phyloP scores from a whole-genome alignment of 2,329 filamentous ascomycete genomes.

The Juglanconis oblonga region DNA sequence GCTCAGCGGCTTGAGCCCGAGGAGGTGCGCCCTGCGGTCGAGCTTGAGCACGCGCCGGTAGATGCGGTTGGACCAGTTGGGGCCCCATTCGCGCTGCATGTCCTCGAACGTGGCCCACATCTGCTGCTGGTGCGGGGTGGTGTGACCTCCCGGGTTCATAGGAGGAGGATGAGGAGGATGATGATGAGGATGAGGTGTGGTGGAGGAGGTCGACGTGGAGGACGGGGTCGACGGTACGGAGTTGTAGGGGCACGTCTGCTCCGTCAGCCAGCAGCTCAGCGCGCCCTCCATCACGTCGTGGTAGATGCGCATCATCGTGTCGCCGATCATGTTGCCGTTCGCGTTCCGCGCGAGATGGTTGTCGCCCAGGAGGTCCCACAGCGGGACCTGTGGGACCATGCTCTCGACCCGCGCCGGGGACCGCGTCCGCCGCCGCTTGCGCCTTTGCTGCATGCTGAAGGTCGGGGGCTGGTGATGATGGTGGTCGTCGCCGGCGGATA shows the following conservation, averaged over 20 bases:
- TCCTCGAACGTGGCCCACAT: slow-evolving; percentile 6
- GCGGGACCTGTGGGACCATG: not conserved
- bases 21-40: slow-evolving; percentile 39
- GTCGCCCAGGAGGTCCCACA: slow-evolving; percentile 1
- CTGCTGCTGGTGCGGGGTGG: slow-evolving; percentile 18
- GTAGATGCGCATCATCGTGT: slow-evolving; percentile 46
- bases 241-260: slow-evolving; percentile 50
- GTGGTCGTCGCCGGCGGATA: not conserved
- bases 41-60: slow-evolving; percentile 47
- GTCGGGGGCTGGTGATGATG: no score
- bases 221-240: slow-evolving; percentile 2
- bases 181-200: not conserved
- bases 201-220: not conserved
- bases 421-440: slow-evolving; percentile 11
- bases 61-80: slow-evolving; percentile 46
- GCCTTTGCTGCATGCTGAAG: not conserved
- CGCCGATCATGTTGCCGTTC: slow-evolving; percentile 37
- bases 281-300: slow-evolving; percentile 53
- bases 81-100: slow-evolving; percentile 30
- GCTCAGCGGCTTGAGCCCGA: slow-evolving; percentile 38
- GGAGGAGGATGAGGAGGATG: no score
- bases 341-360: slow-evolving; percentile 24
- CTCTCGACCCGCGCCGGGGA: not conserved
- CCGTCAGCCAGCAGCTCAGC: slow-evolving; percentile 52
- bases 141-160: slow-evolving; percentile 18